Base-by-base conservation (phyloP, 495 filamentous ascomycete species). In the Rhizodiscina lignyota region DNA sequence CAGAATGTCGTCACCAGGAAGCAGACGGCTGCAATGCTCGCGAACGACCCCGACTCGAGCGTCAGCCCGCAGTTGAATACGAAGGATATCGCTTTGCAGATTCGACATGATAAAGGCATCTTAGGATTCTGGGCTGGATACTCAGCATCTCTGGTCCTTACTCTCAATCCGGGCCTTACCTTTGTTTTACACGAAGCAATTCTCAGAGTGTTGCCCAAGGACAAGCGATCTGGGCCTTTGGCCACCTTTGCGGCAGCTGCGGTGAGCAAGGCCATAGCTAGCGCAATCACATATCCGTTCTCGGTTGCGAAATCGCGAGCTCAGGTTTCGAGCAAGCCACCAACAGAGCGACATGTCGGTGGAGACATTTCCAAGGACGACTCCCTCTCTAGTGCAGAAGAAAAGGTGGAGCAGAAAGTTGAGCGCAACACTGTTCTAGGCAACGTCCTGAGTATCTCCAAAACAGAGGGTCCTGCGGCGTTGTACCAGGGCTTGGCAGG, bases 51-150 rank as follows among this genome's bases (percentile, higher is more conserved):
- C 21, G 38, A n/a, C 22, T 43, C 12, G 17, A 30, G 18, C 12
- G 32, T 27, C 6, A 13, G n/a, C 42, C 39, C 5, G 24, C 48
- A 29, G 45, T 53, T 37, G 10, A 35, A 34, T 4, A 37, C 45
- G 1, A 15, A 37, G 11, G 64, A 76, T 18, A 83, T 83, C 29
- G 64, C 76, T 13, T 52, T 56, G 2, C 60, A 68, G 24, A 87
- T 94, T 33, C 54, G 59, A 8, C 38, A 55, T 1, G 81, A 89
- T 49, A 78, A 80, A 46, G 87, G 85, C 0, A 34, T 87, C 5
- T 46, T 50, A 16, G 85, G 85, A 0, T 80, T 93, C 43, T 94
- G 87, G 86, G 80, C 83, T 0, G 87, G 87, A 2, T 94, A 94
- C 55, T 79, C 78, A 10, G 84, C 84, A 0, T 71, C 68, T 19